These are phyloP conservation scores for Penstemon newberryi DNA, from an alignment of 257 asterid species.

Conservation along the genomic window DNA sequence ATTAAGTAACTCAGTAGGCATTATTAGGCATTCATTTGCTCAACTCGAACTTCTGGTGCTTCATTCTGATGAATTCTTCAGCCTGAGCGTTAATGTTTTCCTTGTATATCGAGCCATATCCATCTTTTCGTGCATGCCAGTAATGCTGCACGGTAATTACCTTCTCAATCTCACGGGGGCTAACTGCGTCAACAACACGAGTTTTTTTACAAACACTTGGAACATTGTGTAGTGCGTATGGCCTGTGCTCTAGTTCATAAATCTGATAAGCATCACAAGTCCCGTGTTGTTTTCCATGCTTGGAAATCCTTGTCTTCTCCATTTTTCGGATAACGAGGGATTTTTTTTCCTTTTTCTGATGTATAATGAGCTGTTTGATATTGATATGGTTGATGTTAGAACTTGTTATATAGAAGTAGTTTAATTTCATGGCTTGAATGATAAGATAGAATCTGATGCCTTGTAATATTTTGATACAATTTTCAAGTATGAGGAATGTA, in stretches of 20 bases:
- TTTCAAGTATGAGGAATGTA: background rate
- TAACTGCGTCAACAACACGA: background rate
- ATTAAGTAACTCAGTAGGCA: background rate
- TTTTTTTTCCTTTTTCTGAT: background rate
- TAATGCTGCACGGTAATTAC: background rate
- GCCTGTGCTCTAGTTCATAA: slow-evolving; percentile 26
- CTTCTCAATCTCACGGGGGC: background rate
- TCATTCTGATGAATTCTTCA: slow-evolving; percentile 33
- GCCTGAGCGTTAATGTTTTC: slow-evolving; percentile 34
- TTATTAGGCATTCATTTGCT: slow-evolving; percentile 24
- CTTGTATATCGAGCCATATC: background rate
- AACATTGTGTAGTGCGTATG: background rate
- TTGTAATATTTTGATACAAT: background rate
- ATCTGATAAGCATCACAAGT: slow-evolving; percentile 18
- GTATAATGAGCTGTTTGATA: background rate
- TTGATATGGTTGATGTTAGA: background rate
- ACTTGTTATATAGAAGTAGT: background rate
- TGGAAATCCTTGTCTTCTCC: background rate
- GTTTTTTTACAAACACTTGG: slow-evolving; percentile 1
- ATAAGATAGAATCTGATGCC: background rate
- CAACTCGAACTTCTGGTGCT: slow-evolving; percentile 28
- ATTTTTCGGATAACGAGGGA: background rate
- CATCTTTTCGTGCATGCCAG: background rate
- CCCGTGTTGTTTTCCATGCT: background rate
- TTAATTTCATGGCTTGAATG: background rate